These are phyloP conservation scores for Diaporthe sp. DNA, from an alignment of 2,329 filamentous ascomycete genomes.

Conservation along the genomic window DNA sequence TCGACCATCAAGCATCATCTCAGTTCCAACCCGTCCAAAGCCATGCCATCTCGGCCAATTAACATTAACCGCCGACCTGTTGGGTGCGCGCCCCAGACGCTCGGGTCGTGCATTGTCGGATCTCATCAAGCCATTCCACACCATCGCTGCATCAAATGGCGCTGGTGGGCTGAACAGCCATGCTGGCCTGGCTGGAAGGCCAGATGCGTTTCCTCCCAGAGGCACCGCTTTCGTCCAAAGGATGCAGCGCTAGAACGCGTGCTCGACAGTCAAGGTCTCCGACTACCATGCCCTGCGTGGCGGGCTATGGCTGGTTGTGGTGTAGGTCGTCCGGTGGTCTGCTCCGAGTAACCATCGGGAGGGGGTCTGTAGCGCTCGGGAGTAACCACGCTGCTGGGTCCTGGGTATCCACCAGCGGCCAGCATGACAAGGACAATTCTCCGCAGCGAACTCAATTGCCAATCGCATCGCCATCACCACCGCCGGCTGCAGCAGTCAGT, in stretches of 20 bases:
- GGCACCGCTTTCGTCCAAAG: constrained; percentile 27
- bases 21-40: not conserved
- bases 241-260: constrained; percentile 19
- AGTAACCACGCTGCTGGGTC: constrained; percentile 30
- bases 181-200: not conserved
- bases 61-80: not conserved
- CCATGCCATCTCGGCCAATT: constrained; percentile 39
- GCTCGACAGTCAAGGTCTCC: not conserved
- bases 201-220: not conserved
- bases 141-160: not conserved
- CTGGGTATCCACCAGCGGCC: not conserved
- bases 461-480: constrained; percentile 16
- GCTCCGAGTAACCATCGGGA: not conserved
- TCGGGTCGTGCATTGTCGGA: constrained; percentile 27
- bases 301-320: not conserved
- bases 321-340: constrained; percentile 11
- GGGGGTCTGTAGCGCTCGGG: constrained; percentile 22
- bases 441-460: constrained; percentile 21
- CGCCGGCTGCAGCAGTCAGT: not conserved
- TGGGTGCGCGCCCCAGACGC: constrained; percentile 14
- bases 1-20: not conserved
- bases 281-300: not conserved
- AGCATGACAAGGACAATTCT: constrained; percentile 23
- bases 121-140: constrained; percentile 18
- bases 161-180: not conserved